Evolutionary conservation across 2,329 filamentous ascomycete species (phyloP).

Genomic region (Neofusicoccum sp.): DNA sequence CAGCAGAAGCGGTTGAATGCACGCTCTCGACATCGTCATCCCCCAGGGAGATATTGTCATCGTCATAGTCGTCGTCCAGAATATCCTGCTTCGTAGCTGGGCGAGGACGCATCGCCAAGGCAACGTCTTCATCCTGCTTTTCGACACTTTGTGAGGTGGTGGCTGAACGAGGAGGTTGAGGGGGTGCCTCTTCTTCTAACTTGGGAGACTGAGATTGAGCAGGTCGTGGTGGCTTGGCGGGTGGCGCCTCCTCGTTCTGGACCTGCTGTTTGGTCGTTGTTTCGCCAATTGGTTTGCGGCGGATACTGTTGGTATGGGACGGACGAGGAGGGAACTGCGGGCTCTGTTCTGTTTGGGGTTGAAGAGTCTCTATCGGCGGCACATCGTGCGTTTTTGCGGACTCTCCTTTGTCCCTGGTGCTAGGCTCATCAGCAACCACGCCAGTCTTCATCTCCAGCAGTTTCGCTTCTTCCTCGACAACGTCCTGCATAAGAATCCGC

Average conservation of each 20-base stretch:
- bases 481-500: constrained; percentile 9
- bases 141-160: background rate
- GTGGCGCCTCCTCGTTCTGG: background rate
- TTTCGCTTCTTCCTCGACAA: constrained; percentile 14
- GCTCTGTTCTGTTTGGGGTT: background rate
- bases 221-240: constrained; percentile 8
- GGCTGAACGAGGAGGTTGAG: background rate
- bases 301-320: background rate
- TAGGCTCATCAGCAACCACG: background rate
- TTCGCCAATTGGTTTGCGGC: constrained; percentile 6
- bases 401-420: background rate
- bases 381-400: background rate
- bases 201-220: background rate
- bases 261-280: background rate
- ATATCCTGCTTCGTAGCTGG: background rate
- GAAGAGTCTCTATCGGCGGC: background rate
- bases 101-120: background rate
- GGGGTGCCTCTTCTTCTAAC: background rate
- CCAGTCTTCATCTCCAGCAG: constrained; percentile 12
- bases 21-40: constrained; percentile 11
- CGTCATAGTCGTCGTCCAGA: constrained; percentile 2
- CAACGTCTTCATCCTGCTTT: background rate
- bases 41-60: background rate
- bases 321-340: background rate
- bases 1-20: background rate